Evolutionary conservation across 2,329 filamentous ascomycete genomes (phyloP).

Genomic region (Macrophomina phaseolina): DNA sequence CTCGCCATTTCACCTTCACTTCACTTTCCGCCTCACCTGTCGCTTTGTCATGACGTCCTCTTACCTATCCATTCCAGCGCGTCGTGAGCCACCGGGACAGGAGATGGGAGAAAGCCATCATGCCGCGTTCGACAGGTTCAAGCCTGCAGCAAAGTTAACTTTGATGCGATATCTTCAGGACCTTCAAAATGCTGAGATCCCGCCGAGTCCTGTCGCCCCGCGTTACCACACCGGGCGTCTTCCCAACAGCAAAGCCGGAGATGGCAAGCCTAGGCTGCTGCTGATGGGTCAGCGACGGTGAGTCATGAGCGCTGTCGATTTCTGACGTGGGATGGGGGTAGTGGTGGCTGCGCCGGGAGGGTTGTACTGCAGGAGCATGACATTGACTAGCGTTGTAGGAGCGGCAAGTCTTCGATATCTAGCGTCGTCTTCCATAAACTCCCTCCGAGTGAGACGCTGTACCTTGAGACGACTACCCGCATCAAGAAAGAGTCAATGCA

Average conservation of each 20-base stretch:
- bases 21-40: conserved; percentile 38
- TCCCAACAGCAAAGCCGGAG: conserved; percentile 56
- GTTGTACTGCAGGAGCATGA: conserved; percentile 10
- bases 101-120: conserved; percentile 31
- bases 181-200: conserved; percentile 48
- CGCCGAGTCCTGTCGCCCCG: conserved; percentile 44
- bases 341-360: conserved; percentile 8
- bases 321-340: conserved; percentile 13
- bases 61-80: conserved; percentile 34
- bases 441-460: conserved; percentile 92
- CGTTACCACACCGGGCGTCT: conserved; percentile 51
- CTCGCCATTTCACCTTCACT: conserved; percentile 33
- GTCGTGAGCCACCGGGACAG: conserved; percentile 32
- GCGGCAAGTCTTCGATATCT: conserved; percentile 96
- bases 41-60: conserved; percentile 39
- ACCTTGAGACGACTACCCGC: conserved; percentile 90
- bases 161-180: conserved; percentile 52
- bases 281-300: conserved; percentile 96
- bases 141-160: conserved; percentile 49
- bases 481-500: conserved; percentile 96
- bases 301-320: conserved; percentile 34
- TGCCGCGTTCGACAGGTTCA: conserved; percentile 40
- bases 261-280: conserved; percentile 80
- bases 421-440: conserved; percentile 99
- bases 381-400: conserved; percentile 61